A percentile compares a stretch with the other conserved stretches of the same genome.
These are phyloP conservation scores for Eutrema heterophyllum DNA, from an alignment of 345 rosid genomes.

Conservation along the genomic window DNA sequence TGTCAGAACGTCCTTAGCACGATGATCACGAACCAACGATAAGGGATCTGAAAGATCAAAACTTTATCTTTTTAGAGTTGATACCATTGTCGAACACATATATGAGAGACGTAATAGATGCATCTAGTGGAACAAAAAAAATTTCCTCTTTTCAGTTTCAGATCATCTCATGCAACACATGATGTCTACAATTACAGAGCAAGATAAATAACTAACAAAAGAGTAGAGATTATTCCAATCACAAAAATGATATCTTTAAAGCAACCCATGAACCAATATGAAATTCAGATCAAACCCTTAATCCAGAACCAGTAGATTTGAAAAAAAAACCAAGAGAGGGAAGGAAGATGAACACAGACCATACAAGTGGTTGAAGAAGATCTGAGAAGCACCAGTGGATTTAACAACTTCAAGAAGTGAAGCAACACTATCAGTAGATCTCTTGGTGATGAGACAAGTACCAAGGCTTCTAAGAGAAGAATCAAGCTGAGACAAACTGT, in stretches of 20 bases:
- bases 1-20: constrained; percentile 71
- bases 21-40: constrained; percentile 93
- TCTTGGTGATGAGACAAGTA: constrained; percentile 73
- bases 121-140: not conserved
- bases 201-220: not conserved
- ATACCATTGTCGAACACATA: not conserved
- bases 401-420: constrained; percentile 76
- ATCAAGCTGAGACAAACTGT: constrained; percentile 85
- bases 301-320: not conserved
- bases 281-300: not conserved
- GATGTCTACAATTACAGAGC: not conserved
- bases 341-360: constrained; percentile 50
- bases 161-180: not conserved
- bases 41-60: constrained; percentile 69
- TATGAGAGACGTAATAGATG: not conserved
- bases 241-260: not conserved
- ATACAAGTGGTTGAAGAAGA: constrained; percentile 97
- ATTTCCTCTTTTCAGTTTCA: not conserved
- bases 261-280: not conserved
- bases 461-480: constrained; percentile 90
- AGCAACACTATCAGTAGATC: constrained; percentile 78
- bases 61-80: not conserved
- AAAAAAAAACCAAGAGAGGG: not conserved
- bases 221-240: not conserved
- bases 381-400: constrained; percentile 88